Evolutionary conservation across 2,329 filamentous ascomycete genomes (phyloP).

Genomic region (Zalaria sp.): DNA sequence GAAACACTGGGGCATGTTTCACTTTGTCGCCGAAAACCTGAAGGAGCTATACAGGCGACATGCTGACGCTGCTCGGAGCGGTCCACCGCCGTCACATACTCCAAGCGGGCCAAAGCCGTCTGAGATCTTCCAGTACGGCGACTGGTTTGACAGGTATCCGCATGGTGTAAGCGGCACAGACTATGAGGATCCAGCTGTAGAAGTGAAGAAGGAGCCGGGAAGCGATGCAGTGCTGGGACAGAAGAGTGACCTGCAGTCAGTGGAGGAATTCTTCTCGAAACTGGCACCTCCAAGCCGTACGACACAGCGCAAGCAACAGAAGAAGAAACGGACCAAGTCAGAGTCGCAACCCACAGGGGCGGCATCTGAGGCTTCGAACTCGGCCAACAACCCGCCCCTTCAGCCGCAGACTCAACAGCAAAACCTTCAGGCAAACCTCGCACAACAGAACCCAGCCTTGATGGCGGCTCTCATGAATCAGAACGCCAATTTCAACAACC

Average conservation of each 20-base stretch:
- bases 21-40: slow-evolving; percentile 87
- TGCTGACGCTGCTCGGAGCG: slow-evolving; percentile 64
- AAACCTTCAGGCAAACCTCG: not conserved
- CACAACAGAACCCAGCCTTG: not conserved
- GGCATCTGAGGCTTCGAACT: not conserved
- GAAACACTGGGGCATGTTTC: slow-evolving; percentile 96
- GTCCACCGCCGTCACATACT: slow-evolving; percentile 31
- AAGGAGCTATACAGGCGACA: slow-evolving; percentile 78
- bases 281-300: slow-evolving; percentile 45
- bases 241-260: slow-evolving; percentile 79
- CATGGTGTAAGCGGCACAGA: slow-evolving; percentile 77
- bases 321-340: slow-evolving; percentile 17
- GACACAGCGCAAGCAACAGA: slow-evolving; percentile 24
- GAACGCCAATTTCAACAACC: not conserved
- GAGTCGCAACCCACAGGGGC: slow-evolving; percentile 8
- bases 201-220: slow-evolving; percentile 58
- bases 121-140: slow-evolving; percentile 82
- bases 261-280: slow-evolving; percentile 85
- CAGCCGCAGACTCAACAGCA: slow-evolving; percentile 12
- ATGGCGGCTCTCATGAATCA: not conserved
- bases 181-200: slow-evolving; percentile 59
- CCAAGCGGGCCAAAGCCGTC: slow-evolving; percentile 15
- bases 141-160: slow-evolving; percentile 94
- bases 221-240: slow-evolving; percentile 84
- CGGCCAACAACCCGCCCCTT: slow-evolving; percentile 5